Base-by-base conservation (phyloP, 1,284 basidiomycete genomes). In the Ceratobasidium sp. region DNA sequence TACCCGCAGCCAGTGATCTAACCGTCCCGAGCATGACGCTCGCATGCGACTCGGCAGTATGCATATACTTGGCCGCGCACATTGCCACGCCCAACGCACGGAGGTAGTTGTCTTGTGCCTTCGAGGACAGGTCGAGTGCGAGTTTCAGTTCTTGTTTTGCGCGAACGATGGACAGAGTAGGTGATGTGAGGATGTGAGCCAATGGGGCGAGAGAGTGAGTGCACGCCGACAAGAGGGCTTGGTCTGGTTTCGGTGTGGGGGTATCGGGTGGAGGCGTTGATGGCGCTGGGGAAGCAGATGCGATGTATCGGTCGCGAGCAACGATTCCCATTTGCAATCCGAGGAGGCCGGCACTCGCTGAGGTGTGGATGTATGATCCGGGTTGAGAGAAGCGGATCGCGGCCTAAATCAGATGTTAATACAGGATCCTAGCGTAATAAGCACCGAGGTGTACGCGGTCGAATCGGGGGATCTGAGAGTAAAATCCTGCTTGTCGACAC, bases 21-120 rank as follows among this genome's bases (percentile, higher is more conserved):
- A 86, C 87, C 1, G 87, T 86, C 13, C 80, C 80, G 0, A 92
- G 77, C 80, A 90, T 87, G 54, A 81, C 79, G 73, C 82, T 79
- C 3, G 90, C 89, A 73, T 90, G 86, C n/a, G 86, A 83, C 1
- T 81, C 81, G 0, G 88, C 84, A 0, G 89, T 91, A 71, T 89
- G 85, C 31, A 88, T 73, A 72, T 90, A 92, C 72, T 91, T 87
- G 20, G 86, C 83, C 1, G 88, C 82, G 13, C 87, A 82, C 25
- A 91, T 81, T 1, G 87, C 85, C 4, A 92, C 80, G 5, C 90
- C 80, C 2, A 90, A 78, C 6, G 88, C 87, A 10, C 88, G 86
- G 13, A 91, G 77, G 74, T 91, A 84, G 72, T 91, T 92, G 72
- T 91, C 90, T 34, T 84, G 84, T 1, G 87, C 81, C 0, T 76